These are phyloP conservation scores for Neophaeococcomyces aloes DNA, from an alignment of 2,329 filamentous ascomycete genomes.

Conservation along the genomic window DNA sequence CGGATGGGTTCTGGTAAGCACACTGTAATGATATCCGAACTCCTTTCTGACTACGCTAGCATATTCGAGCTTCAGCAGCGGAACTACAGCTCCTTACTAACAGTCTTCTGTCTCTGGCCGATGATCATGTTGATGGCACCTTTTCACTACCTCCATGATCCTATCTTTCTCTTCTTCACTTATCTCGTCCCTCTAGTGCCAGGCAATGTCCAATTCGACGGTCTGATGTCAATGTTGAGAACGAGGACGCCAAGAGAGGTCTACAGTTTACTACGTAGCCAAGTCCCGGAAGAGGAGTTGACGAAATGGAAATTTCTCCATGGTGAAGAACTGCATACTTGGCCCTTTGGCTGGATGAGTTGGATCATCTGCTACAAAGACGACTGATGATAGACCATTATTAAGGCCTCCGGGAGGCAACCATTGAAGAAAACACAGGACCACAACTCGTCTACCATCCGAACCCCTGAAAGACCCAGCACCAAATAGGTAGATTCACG, in stretches of 20 bases:
- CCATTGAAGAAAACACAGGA: too few species aligned
- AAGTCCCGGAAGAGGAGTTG: slow-evolving; percentile 15
- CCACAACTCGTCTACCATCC: too few species aligned
- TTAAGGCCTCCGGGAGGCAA: too few species aligned
- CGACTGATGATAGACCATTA: slow-evolving; percentile 8
- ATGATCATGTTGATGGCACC: slow-evolving; percentile 25
- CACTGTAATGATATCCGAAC: neutral
- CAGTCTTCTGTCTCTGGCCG: slow-evolving; percentile 39
- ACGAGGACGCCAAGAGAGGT: slow-evolving; percentile 59
- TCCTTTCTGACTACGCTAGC: slow-evolving; percentile 9
- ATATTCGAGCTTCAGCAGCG: slow-evolving; percentile 69
- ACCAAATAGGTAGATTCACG: too few species aligned
- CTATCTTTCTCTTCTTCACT: slow-evolving; percentile 52
- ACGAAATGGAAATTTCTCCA: slow-evolving; percentile 19
- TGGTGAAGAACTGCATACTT: slow-evolving; percentile 20
- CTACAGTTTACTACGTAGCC: slow-evolving; percentile 42
- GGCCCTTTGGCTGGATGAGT: slow-evolving; percentile 19
- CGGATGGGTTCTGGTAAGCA: slow-evolving; percentile 24
- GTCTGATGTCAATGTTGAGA: slow-evolving; percentile 55
- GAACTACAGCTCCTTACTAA: slow-evolving; percentile 43
- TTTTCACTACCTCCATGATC: slow-evolving; percentile 37
- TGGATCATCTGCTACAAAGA: slow-evolving; percentile 22
- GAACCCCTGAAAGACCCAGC: too few species aligned
- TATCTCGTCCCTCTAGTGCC: slow-evolving; percentile 58
- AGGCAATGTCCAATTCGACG: slow-evolving; percentile 58